Evolutionary conservation across 73 alveolate species (phyloP).

Genomic region (Blepharisma japonicum): DNA sequence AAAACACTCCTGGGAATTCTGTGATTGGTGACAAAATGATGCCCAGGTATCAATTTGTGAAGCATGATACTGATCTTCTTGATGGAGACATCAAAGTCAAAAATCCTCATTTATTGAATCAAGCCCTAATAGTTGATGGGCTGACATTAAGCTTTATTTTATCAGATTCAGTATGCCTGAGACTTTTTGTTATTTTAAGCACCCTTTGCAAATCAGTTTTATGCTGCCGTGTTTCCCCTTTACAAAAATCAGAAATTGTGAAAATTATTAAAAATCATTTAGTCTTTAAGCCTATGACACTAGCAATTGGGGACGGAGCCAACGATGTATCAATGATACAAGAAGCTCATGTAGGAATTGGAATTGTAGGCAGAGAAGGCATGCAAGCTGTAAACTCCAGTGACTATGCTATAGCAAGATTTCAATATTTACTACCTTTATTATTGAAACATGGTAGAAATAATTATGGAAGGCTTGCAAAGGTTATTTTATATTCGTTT

Average conservation of each 20-base stretch:
- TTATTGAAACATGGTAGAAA: conserved; percentile 93
- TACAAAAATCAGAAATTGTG: conserved; percentile 69
- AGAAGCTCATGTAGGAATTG: conserved; percentile 36
- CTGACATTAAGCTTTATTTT: not conserved
- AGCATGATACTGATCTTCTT: not conserved
- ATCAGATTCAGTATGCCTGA: not conserved
- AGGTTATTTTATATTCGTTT: conserved; percentile 70
- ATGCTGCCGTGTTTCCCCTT: conserved; percentile 76
- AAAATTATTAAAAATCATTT: conserved; percentile 55
- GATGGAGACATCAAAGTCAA: not conserved
- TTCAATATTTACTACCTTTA: conserved; percentile 69
- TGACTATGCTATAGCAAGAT: conserved; percentile 82
- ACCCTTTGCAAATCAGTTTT: conserved; percentile 38
- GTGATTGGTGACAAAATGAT: no score
- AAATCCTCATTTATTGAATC: not conserved
- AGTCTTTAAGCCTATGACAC: conserved; percentile 34
- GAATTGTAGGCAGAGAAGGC: conserved; percentile 48
- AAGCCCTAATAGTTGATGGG: conserved; percentile 8
- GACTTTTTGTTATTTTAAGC: not conserved
- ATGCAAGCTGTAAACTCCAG: conserved; percentile 80
- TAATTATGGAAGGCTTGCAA: conserved; percentile 68
- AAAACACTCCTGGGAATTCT: no score
- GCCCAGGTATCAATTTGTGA: not conserved
- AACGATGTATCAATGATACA: conserved; percentile 63
- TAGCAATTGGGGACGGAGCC: conserved; percentile 88